Evolutionary conservation across 495 filamentous ascomycete genomes (phyloP), one percentile per base, ranked within the genome.

Genomic region (Baudoinia panamericana): DNA sequence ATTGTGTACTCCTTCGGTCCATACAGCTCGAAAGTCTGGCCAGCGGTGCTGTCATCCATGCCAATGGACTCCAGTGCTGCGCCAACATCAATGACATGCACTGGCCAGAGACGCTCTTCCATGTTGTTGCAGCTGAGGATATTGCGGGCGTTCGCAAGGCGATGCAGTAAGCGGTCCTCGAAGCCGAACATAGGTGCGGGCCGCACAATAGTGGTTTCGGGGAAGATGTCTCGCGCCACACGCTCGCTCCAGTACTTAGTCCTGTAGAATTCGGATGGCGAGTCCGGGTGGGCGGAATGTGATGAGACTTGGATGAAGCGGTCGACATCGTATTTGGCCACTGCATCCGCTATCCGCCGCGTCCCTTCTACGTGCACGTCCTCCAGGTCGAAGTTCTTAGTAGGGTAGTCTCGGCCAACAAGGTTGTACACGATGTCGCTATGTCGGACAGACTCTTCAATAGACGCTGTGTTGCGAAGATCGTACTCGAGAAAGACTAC

Each of bases 361-460:
- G 78, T 75, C 29, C 90, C 88, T 60, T 94, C 86, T 11, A 96
- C 76, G 52, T 99, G 85, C 18, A 96, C 86, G 59, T 95, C 87
- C 43, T 82, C 79, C 41, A 90, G 73, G 30, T 75, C 71, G 66
- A 93, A 99, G 68, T 99, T 99, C 71, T 99, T 99, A 47, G 90
- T 99, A 49, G 88, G 82, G 55, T 96, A 95, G 55, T 84, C 77
- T 21, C 87, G 80, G 36, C 90, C 90, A 48, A 93, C 68, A 48
- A 99, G 72, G 62, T 96, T 99, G 70, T 86, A 95, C 32, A 99
- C 90, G 36, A 94, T 76, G 54, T 99, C 90, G 22, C 86, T 94
- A 63, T 99, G 90, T 56, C 90, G 73, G 28, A 99, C 88, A 50
- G 80, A 86, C 64, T 90, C 87, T 60, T 99, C 90, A 51, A 99